Percentiles rank a stretch among this genome's conserved stretches.
phyloP scores from a whole-genome alignment of 148 eudicot species.

The Rhododendron ovatum region DNA sequence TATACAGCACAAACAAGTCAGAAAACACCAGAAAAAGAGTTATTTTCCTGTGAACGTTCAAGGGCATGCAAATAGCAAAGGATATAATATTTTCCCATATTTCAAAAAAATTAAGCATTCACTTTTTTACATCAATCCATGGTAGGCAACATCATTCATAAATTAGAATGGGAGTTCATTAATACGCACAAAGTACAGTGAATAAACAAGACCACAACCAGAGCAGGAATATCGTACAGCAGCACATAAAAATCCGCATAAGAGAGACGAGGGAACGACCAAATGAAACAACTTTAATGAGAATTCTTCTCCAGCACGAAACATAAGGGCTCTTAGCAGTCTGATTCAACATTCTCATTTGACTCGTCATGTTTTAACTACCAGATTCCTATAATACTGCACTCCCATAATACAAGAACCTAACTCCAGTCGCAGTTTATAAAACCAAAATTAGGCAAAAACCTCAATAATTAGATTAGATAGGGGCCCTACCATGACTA shows the following conservation, averaged over 20 bases:
- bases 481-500: neutral
- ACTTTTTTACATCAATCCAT: neutral
- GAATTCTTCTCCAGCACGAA: neutral
- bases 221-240: neutral
- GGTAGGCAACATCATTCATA: neutral
- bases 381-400: neutral
- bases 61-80: neutral
- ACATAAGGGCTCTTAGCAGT: neutral
- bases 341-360: neutral
- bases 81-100: neutral
- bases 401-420: neutral
- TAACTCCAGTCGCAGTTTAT: neutral
- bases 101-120: neutral
- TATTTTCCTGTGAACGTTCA: neutral
- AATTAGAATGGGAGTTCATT: neutral
- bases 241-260: neutral
- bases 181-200: neutral
- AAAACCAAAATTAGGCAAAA: neutral
- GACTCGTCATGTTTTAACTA: neutral
- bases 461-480: neutral
- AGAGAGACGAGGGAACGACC: neutral
- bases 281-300: neutral
- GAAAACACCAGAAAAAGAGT: neutral
- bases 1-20: neutral
- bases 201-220: neutral